Evolutionary conservation across 139 green algal species (phyloP).

Genomic region (Auxenochlorella protothecoides): DNA sequence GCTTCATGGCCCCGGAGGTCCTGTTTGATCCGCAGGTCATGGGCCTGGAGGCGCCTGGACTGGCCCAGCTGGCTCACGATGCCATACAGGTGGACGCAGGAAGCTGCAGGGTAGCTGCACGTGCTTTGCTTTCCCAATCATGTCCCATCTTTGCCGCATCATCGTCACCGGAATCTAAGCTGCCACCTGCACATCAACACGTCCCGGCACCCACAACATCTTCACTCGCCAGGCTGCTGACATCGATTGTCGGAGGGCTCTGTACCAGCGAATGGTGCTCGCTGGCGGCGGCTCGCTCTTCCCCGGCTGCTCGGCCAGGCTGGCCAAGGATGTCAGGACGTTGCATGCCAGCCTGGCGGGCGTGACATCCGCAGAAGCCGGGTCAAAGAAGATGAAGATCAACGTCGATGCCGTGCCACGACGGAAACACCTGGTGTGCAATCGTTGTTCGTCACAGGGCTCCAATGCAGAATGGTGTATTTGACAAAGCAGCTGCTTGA

Average conservation of each 20-base stretch:
- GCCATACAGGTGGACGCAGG: slow-evolving; percentile 40
- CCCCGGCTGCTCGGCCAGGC: slow-evolving; percentile 47
- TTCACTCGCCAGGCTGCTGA: slow-evolving; percentile 49
- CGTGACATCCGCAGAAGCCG: slow-evolving; percentile 7
- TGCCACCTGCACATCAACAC: no score
- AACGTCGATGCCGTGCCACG: slow-evolving; percentile 56
- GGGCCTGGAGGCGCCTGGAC: slow-evolving; percentile 51
- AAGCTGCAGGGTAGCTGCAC: no score
- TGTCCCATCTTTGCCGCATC: no score
- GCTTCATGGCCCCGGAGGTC: slow-evolving; percentile 62
- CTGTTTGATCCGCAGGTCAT: slow-evolving; percentile 48
- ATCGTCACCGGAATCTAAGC: no score
- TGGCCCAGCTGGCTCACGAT: slow-evolving; percentile 59
- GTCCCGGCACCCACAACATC: no score
- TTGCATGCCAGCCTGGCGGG: slow-evolving; percentile 22
- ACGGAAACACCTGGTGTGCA: slow-evolving; percentile 60
- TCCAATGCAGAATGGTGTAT: no score
- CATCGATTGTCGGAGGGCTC: slow-evolving; percentile 62
- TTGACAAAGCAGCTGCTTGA: no score
- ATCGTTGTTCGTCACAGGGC: no score
- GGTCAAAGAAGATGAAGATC: slow-evolving; percentile 46
- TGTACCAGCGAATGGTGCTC: slow-evolving; percentile 73
- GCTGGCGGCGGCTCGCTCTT: slow-evolving; percentile 69
- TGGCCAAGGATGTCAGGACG: slow-evolving; percentile 54
- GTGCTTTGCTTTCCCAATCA: no score